Evolutionary conservation across 2,329 filamentous ascomycete species (phyloP).

Genomic region (Aspergillus texensis): DNA sequence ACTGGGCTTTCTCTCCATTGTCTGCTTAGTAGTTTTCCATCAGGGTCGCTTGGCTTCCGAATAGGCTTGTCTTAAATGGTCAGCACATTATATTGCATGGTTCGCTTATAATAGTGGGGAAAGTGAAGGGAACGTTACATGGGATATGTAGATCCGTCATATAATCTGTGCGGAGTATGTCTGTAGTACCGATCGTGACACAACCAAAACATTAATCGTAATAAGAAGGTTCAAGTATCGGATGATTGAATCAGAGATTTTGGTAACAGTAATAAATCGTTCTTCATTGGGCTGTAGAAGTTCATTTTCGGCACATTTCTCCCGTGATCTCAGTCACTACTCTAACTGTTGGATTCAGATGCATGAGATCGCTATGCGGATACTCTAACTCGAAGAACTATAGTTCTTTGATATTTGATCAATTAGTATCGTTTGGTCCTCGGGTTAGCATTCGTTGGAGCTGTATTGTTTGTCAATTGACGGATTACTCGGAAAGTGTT

Average conservation of each 20-base stretch:
- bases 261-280: not conserved
- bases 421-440: not conserved
- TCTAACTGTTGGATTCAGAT: not conserved
- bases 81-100: not conserved
- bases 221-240: not conserved
- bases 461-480: not conserved
- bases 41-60: not conserved
- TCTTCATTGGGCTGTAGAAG: not conserved
- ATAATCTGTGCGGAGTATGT: not conserved
- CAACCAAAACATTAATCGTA: not conserved
- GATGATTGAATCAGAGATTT: not conserved
- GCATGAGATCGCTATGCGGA: not conserved
- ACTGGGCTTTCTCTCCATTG: slow-evolving; percentile 25
- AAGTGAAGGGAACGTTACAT: slow-evolving; percentile 1
- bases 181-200: not conserved
- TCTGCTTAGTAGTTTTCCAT: not conserved
- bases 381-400: not conserved
- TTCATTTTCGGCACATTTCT: not conserved
- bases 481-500: not conserved
- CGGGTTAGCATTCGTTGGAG: not conserved
- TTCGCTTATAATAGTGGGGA: not conserved
- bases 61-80: not conserved
- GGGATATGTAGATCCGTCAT: not conserved
- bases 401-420: not conserved
- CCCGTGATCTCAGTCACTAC: not conserved